Conservation (phyloP, 2,329 filamentous ascomycete genomes). For the Lasiodiplodia gonubiensis region DNA sequence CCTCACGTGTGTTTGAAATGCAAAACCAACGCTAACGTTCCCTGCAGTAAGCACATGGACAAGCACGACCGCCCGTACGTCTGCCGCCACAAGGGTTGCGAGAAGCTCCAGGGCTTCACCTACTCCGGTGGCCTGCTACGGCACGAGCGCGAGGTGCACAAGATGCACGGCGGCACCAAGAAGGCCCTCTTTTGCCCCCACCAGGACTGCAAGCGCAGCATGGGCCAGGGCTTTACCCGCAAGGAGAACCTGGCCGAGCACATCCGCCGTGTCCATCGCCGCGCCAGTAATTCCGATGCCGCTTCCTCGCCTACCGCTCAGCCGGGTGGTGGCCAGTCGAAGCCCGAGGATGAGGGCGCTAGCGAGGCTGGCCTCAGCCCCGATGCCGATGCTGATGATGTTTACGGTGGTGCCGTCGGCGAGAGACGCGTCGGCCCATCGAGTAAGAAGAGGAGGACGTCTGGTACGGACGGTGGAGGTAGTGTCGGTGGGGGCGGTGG, state of each 20-base stretch:
- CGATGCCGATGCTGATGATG: slow-evolving; percentile 36
- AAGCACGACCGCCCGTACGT: slow-evolving; percentile 95
- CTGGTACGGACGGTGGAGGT: slow-evolving; percentile 35
- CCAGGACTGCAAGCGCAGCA: slow-evolving; percentile 84
- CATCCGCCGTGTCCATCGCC: slow-evolving; percentile 79
- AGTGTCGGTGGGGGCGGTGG: slow-evolving; percentile 31
- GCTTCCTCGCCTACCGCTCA: slow-evolving; percentile 18
- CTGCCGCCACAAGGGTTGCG: slow-evolving; percentile 80
- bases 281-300: slow-evolving; percentile 38
- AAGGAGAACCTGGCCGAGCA: slow-evolving; percentile 96
- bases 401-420: slow-evolving; percentile 35
- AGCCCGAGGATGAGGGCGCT: slow-evolving; percentile 11
- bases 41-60: slow-evolving; percentile 90
- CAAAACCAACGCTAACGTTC: slow-evolving; percentile 31
- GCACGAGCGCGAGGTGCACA: slow-evolving; percentile 92
- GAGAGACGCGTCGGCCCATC: slow-evolving; percentile 34
- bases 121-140: slow-evolving; percentile 89
- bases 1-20: slow-evolving; percentile 26
- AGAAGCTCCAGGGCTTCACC: slow-evolving; percentile 91
- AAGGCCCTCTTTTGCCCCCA: slow-evolving; percentile 88
- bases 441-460: slow-evolving; percentile 42
- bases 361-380: slow-evolving; percentile 14
- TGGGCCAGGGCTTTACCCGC: slow-evolving; percentile 86
- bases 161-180: slow-evolving; percentile 85
- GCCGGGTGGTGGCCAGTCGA: background rate